phyloP scores from a whole-genome alignment of 1,284 basidiomycete species.

The Ustilago hordei region DNA sequence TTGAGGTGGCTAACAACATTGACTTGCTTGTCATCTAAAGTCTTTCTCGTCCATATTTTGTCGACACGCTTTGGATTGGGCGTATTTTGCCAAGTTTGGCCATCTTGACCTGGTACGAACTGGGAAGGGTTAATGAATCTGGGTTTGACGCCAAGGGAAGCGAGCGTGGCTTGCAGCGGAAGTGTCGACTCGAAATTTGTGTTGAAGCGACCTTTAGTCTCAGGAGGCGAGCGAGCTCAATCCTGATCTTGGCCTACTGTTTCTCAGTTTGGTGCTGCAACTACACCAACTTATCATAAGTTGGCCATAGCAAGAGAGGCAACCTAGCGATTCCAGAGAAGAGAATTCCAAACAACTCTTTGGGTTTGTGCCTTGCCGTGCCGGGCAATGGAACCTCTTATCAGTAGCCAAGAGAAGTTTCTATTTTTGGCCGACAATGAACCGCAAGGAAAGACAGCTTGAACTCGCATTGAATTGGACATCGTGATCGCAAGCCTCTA shows the following conservation, averaged over 20 bases:
- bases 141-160: not conserved
- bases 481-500: not conserved
- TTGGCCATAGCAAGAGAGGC: not conserved
- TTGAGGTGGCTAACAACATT: too few species aligned
- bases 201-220: not conserved
- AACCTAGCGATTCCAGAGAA: not conserved
- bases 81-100: too few species aligned
- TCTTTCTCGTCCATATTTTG: too few species aligned
- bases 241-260: not conserved
- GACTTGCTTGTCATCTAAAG: too few species aligned
- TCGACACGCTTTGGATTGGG: too few species aligned
- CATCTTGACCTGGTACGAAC: too few species aligned
- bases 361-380: too few species aligned
- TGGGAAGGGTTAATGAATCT: not conserved
- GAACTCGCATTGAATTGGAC: not conserved
- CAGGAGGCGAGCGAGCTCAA: not conserved
- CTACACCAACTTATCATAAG: not conserved
- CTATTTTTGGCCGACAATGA: not conserved
- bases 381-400: not conserved
- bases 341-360: too few species aligned
- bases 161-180: constrained; percentile 32
- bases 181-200: not conserved
- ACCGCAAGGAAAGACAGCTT: not conserved
- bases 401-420: not conserved
- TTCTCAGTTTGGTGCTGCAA: not conserved